Base-by-base conservation (phyloP, 2,329 filamentous ascomycete genomes). In the Ascochyta pisi region DNA sequence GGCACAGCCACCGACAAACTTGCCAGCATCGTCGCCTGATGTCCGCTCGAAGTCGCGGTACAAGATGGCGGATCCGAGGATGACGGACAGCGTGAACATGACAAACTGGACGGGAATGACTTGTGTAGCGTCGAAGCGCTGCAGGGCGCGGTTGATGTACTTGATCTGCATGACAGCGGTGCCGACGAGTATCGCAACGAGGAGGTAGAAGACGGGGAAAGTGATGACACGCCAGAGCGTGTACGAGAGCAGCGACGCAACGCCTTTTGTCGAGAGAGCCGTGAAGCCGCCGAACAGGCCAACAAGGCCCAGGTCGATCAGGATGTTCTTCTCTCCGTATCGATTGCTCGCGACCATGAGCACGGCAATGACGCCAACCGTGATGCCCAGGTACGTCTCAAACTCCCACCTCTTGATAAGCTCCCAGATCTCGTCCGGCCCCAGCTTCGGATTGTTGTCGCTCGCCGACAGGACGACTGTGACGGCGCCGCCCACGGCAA, bases 91-190 rank as follows among this genome's bases (percentile, higher is more conserved):
- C 0, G 95, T 99, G 75, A 99, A 99, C 61, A 96, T 85, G 45
- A 99, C 95, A 67, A 99, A 99, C 70, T 99, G 95, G 13, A 95
- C 95, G 0, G 95, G 95, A 61, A 99, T 99, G 65, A 99, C 95
- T 74, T 97, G 92, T 0, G 95, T 99, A 6, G 95, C 96, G 75
- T 97, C 92, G 79, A 98, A 99, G 42, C 91, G 87, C 73, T 97
- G 93, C 48, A 99, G 81, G 1, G 89, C 88, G 47, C 86, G 90
- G 78, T 98, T 99, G 73, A 99, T 85, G 73, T 98, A 99, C 72
- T 92, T 94, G 66, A 99, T 94, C 78, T 99, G 95, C 89, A 98
- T 92, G 57, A 99, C 81, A 6, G 95, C 95, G 1, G 94, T 98
- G 41, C 81, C 84, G 16, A 95, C 82, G 24, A 99, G 83, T 44